Conservation (phyloP, 1,284 basidiomycete genomes). For the Meira nashicola region DNA sequence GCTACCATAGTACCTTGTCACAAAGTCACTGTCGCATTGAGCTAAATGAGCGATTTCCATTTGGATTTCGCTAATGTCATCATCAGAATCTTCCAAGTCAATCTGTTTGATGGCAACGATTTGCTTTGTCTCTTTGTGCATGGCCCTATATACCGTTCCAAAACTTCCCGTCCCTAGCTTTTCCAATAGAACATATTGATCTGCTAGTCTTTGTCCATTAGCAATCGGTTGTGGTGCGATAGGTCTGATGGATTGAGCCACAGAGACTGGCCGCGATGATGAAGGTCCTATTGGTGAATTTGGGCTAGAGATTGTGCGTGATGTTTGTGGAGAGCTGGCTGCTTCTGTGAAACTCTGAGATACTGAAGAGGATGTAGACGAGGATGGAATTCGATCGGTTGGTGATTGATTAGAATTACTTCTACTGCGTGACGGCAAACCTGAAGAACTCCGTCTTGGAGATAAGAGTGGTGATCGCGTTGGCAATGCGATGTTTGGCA, state of each 20-base stretch:
- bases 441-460: conserved; percentile 13
- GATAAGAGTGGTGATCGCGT: conserved; percentile 37
- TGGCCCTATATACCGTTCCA: conserved; percentile 85
- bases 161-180: conserved; percentile 97
- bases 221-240: conserved; percentile 14
- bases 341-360: conserved; percentile 21
- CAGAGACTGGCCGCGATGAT: conserved; percentile 17
- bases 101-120: conserved; percentile 98
- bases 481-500: conserved; percentile 34
- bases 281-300: conserved; percentile 24
- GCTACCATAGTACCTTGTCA: conserved; percentile 92
- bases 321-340: conserved; percentile 25
- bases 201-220: conserved; percentile 38
- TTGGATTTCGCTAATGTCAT: conserved; percentile 64
- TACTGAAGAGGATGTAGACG: conserved; percentile 9
- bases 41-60: conserved; percentile 94
- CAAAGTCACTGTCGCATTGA: conserved; percentile 80
- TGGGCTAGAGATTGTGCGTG: conserved; percentile 12
- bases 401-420: neutral
- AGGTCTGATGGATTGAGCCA: conserved; percentile 2
- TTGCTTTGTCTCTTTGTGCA: conserved; percentile 86
- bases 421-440: neutral
- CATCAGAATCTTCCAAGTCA: conserved; percentile 57
- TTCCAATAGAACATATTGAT: conserved; percentile 81
- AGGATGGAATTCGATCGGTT: neutral